These are phyloP conservation scores for Filobasidium wieringae DNA, from an alignment of 768 basidiomycete species.

Conservation along the genomic window DNA sequence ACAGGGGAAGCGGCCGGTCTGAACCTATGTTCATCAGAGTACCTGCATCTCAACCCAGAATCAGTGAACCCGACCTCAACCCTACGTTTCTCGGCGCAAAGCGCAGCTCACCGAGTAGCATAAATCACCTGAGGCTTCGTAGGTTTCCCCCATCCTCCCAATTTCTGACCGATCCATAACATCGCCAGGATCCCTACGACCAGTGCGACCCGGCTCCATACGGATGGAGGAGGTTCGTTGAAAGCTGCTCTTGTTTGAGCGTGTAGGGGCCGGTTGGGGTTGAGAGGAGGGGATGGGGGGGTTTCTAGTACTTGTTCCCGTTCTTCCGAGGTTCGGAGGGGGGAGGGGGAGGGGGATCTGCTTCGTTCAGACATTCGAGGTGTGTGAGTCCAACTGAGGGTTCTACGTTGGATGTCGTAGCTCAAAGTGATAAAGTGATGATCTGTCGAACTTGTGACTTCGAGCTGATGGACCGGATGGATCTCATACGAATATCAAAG, in stretches of 20 bases:
- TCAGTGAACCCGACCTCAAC: background rate
- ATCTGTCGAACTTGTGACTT: no score
- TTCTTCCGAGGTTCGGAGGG: no score
- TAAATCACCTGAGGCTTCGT: slow-evolving; percentile 47
- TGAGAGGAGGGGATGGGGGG: background rate
- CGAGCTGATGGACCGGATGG: no score
- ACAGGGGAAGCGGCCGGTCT: slow-evolving; percentile 75
- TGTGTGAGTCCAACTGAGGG: no score
- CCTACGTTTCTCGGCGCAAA: background rate
- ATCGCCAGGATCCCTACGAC: slow-evolving; percentile 42
- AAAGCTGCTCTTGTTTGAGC: slow-evolving; percentile 38
- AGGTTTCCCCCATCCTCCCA: slow-evolving; percentile 31
- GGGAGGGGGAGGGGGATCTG: no score
- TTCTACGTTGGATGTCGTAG: no score
- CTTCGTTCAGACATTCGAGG: no score
- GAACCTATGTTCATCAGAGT: slow-evolving; percentile 69
- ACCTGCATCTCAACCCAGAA: slow-evolving; percentile 43
- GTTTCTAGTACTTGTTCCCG: background rate
- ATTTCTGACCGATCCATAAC: slow-evolving; percentile 44
- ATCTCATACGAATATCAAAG: no score
- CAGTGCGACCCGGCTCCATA: slow-evolving; percentile 46
- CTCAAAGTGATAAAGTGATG: no score
- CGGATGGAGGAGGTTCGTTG: slow-evolving; percentile 42
- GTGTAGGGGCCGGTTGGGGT: slow-evolving; percentile 25
- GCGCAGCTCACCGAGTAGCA: slow-evolving; percentile 49